phyloP scores from a whole-genome alignment of 176 grass and related monocot genomes.

The Tillandsia fasciculata region DNA sequence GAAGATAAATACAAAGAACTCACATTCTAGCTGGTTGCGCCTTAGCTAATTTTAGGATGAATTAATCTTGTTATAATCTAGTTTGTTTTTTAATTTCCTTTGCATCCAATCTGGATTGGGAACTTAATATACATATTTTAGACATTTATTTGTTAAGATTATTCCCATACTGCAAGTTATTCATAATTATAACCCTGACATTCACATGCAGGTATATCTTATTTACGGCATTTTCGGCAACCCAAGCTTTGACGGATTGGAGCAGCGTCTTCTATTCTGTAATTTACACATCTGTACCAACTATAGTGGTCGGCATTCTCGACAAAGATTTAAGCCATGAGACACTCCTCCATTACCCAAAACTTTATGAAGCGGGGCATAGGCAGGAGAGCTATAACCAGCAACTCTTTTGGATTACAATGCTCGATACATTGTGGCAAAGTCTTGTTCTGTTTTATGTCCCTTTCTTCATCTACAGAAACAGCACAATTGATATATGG shows the following conservation, averaged over 20 bases:
- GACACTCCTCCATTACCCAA: constrained; percentile 84
- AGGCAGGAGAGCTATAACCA: constrained; percentile 91
- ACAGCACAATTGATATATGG: constrained; percentile 95
- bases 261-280: constrained; percentile 99
- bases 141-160: not conserved
- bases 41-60: not conserved
- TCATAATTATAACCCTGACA: constrained; percentile 1
- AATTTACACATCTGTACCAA: constrained; percentile 94
- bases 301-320: constrained; percentile 87
- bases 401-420: constrained; percentile 97
- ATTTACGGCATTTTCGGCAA: constrained; percentile 85
- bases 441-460: constrained; percentile 99
- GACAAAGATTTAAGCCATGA: constrained; percentile 96
- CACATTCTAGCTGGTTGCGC: not conserved
- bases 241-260: constrained; percentile 97
- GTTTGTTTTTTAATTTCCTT: constrained; percentile 1
- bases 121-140: not conserved
- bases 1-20: no score
- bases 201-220: constrained; percentile 74
- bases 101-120: not conserved
- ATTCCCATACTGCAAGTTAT: not conserved
- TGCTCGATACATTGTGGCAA: constrained; percentile 99
- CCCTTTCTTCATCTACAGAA: constrained; percentile 82
- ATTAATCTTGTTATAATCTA: not conserved
- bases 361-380: constrained; percentile 86